phyloP scores from a whole-genome alignment of 2,329 filamentous ascomycete species.

The Saccharata proteae region DNA sequence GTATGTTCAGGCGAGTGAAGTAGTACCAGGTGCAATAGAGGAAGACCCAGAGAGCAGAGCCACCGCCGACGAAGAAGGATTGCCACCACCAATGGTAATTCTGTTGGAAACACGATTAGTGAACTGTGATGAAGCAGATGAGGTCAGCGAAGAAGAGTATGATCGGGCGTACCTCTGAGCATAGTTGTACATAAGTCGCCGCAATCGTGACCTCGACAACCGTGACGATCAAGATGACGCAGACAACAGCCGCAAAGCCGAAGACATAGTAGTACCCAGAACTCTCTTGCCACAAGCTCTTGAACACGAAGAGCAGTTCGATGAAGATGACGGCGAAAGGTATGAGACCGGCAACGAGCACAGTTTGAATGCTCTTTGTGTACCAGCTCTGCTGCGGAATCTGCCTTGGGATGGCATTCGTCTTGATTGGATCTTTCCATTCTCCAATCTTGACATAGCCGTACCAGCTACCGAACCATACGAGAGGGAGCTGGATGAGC shows the following conservation, averaged over 20 bases:
- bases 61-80: conserved; percentile 67
- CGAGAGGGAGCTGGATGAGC: conserved; percentile 72
- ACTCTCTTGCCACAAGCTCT: conserved; percentile 82
- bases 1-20: conserved; percentile 65
- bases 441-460: conserved; percentile 55
- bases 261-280: conserved; percentile 88
- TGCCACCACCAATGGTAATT: conserved; percentile 93
- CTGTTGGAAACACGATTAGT: no score
- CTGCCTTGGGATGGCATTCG: conserved; percentile 57
- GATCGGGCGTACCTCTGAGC: conserved; percentile 47
- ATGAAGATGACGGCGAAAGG: conserved; percentile 84
- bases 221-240: conserved; percentile 58
- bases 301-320: conserved; percentile 76
- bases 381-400: conserved; percentile 70
- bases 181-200: conserved; percentile 70
- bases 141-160: background rate
- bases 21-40: conserved; percentile 78
- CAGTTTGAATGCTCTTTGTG: conserved; percentile 47
- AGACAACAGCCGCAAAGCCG: conserved; percentile 68
- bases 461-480: conserved; percentile 68
- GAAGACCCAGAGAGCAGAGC: conserved; percentile 71
- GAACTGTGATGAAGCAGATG: conserved; percentile 2
- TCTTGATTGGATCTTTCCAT: conserved; percentile 76
- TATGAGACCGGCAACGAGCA: conserved; percentile 62
- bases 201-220: conserved; percentile 77